A percentile compares a stretch with the other conserved stretches of the same genome.
Evolutionary conservation across 169 alveolate species (phyloP).

Genomic region (Eimeria falciformis): DNA sequence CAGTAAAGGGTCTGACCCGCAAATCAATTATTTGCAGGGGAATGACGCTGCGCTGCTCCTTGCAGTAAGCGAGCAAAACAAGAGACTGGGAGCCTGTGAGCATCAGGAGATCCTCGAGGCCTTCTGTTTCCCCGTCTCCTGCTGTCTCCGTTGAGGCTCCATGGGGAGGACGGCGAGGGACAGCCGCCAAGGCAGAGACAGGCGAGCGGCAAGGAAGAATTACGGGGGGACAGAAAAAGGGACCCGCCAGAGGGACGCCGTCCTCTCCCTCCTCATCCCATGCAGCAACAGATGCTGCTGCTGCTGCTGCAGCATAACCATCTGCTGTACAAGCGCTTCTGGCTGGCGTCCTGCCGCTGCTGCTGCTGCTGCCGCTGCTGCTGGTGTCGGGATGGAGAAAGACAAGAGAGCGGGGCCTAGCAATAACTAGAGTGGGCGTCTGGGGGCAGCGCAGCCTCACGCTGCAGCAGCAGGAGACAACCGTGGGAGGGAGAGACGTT

Average conservation of each 20-base stretch:
- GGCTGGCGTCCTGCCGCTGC: constrained; percentile 49
- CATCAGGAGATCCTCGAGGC: constrained; percentile 20
- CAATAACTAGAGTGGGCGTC: constrained; percentile 35
- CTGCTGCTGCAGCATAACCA: constrained; percentile 13
- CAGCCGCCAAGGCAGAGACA: constrained; percentile 36
- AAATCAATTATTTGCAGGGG: constrained; percentile 1
- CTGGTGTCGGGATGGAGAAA: constrained; percentile 1
- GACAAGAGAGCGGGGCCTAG: constrained; percentile 34
- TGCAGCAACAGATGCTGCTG: constrained; percentile 24
- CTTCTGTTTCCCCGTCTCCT: not conserved
- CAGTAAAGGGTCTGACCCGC: not conserved
- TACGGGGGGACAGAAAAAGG: constrained; percentile 13
- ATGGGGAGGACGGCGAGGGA: constrained; percentile 16
- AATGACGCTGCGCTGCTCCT: constrained; percentile 7
- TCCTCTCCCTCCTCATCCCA: not conserved
- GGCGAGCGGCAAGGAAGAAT: constrained; percentile 4
- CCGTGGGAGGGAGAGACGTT: constrained; percentile 39
- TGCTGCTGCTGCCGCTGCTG: constrained; percentile 31
- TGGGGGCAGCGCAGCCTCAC: constrained; percentile 44
- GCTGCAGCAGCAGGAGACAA: constrained; percentile 53
- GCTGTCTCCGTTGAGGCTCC: not conserved
- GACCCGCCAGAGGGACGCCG: not conserved
- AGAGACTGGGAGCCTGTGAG: constrained; percentile 4
- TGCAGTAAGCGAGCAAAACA: not conserved
- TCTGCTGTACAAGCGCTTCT: too few relatives aligned